Base-by-base conservation (phyloP, 352 stramenopile genomes). In the Globisporangium echinulatum region DNA sequence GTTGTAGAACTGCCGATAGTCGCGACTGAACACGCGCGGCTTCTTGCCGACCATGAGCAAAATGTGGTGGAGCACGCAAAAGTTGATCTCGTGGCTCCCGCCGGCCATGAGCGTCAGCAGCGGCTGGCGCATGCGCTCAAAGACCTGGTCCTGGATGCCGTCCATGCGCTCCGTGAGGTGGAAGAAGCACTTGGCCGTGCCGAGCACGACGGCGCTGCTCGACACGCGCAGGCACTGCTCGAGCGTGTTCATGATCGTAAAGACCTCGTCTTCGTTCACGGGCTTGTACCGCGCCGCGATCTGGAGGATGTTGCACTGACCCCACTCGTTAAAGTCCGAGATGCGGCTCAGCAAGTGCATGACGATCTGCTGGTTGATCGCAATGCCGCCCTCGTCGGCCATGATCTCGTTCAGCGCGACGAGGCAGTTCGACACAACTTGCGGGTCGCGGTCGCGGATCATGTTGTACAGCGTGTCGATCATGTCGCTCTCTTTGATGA, bases 301-400 rank as follows among this genome's bases (percentile, higher is more conserved):
- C 59, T 98, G 79, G 50, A 99, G 79, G 9, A 99, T 94, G 70
- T 97, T 91, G 58, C 97, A 96, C 63, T 99, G 87, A 14, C 97
- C 96, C 94, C 98, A 99, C 77, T 99, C 97, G 66, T 97, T 98
- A 69, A 99, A 99, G 75, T 99, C 96, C 57, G 96, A 91, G 66
- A 99, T 97, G 46, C 97, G 87, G 66, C 96, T 98, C 48, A 99
- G 71, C 59, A 99, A 80, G 63, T 99, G 94, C 72, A 99, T 83
- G 56, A 99, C 94, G 64, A 99, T 97, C 40, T 94, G 90, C 37
- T 97, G 75, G 74, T 99, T 99, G 59, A 99, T 93, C 15, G 92
- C 93, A 75, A 99, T 98, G 51, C 97, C 97, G 52, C 97, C 97
- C 70, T 97, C 87, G 52, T 97, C 88, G 39, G 87, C 72, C 89